phyloP scores from a whole-genome alignment of 805 yeast species.

The Spencermartinsiella europaea region DNA sequence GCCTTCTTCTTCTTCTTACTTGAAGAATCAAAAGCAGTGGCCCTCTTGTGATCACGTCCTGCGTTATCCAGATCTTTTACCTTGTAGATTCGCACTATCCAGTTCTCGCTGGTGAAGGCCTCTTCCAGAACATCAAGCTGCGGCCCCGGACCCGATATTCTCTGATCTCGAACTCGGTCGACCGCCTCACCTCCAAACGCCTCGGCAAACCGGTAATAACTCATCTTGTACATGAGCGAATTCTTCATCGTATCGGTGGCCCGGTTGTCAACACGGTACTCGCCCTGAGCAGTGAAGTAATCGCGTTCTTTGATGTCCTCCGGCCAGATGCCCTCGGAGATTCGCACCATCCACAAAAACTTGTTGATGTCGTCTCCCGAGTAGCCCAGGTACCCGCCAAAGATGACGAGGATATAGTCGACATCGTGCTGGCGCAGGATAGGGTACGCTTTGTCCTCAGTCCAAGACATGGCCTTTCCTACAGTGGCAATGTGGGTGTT shows the following conservation, averaged over 20 bases:
- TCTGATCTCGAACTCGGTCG: slow-evolving; percentile 89
- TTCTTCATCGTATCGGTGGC: slow-evolving; percentile 85
- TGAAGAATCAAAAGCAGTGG: slow-evolving; percentile 13
- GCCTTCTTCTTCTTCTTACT: slow-evolving; percentile 22
- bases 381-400: slow-evolving; percentile 91
- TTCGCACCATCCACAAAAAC: slow-evolving; percentile 98
- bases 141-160: slow-evolving; percentile 43
- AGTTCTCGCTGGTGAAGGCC: slow-evolving; percentile 91
- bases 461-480: slow-evolving; percentile 93
- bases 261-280: slow-evolving; percentile 74
- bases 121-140: slow-evolving; percentile 79
- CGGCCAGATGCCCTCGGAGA: slow-evolving; percentile 99
- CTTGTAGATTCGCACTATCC: slow-evolving; percentile 93
- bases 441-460: slow-evolving; percentile 83
- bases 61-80: slow-evolving; percentile 82
- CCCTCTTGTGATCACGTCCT: slow-evolving; percentile 56
- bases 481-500: slow-evolving; percentile 99
- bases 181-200: slow-evolving; percentile 41
- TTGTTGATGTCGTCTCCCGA: slow-evolving; percentile 96
- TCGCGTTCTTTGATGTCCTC: slow-evolving; percentile 88
- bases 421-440: slow-evolving; percentile 88
- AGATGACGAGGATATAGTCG: slow-evolving; percentile 86
- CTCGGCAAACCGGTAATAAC: slow-evolving; percentile 80
- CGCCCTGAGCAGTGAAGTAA: slow-evolving; percentile 80
- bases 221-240: slow-evolving; percentile 91